Base-by-base conservation (phyloP, 345 rosid species). In the Leavenworthia alabamica region DNA sequence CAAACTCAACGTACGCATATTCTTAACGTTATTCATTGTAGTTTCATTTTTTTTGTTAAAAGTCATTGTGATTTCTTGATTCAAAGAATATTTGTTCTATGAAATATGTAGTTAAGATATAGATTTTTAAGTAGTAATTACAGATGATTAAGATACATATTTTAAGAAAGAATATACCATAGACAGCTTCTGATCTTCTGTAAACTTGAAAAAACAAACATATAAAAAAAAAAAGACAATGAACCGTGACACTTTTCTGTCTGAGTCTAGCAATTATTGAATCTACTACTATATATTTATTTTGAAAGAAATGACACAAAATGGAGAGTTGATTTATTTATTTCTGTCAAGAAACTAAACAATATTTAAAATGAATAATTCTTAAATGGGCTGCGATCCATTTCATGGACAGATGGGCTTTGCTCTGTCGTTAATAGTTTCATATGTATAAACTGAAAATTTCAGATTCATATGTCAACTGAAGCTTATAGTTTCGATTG, bases 231-330 rank as follows among this genome's bases (percentile, higher is more conserved):
- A 57, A 11, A 29, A 20, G 20, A 47, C 29, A 20, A 35, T 14
- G 52, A 61, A 61, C 24, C 46, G 46, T 61, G 66, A 47, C 56
- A 35, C 36, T 61, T 47, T 22, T 23, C 24, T 48, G 66, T 48
- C 27, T 15, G 36, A 23, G 16, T 33, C 36, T 24, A 52, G 27
- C 46, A 48, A 36, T 24, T 6, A 61, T 17, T 51, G 6, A 16
- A 9, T 16, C 24, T 42, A 41, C 22, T n/a, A 13, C 5, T 37
- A 6, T 13, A 37, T 13, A 37, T n/a, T 35, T 36, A 36, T 37
- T 37, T 37, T 37, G 2, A 37, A 37, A n/a, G n/a, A n/a, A n/a
- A n/a, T n/a, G n/a, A n/a, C n/a, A n/a, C n/a, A n/a, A n/a, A n/a
- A n/a, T n/a, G n/a, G n/a, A n/a, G n/a, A n/a, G n/a, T n/a, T n/a